Evolutionary conservation across 345 rosid species (phyloP), one percentile per base, ranked within the genome.

Genomic region (sweet orange (Citrus sinensis)): DNA sequence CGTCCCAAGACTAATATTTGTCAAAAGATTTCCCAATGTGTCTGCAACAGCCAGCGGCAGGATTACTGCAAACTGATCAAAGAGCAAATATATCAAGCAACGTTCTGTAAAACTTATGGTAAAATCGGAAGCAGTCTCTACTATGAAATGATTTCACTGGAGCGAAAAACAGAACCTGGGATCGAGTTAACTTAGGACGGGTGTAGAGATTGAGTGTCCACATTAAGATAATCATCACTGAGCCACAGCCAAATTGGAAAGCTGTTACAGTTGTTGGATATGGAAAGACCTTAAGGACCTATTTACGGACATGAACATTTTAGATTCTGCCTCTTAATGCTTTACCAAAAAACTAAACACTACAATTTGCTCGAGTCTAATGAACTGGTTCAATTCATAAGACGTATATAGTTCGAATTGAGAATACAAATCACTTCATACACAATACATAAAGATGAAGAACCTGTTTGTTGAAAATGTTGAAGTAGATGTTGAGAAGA

Each of bases 231-330:
- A 93, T 79, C 76, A 88, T 85, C 67, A 91, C 58, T 32, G 92
- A 84, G 64, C 97, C 99, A 84, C 98, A 92, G 0, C 95, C 97
- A 19, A 86, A 79, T 49, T 93, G 92, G 82, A 91, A 93, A 4
- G 98, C 92, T 30, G 98, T 91, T 2, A 95, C 86, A 16, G 97
- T 93, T 39, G 95, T 90, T 77, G 98, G 98, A 87, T 88, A 95
- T 64, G 98, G 90, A 85, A 74, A 91, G 61, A 84, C 89, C 86
- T 82, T 90, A 59, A 93, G 92, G 32, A 94, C 92, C 98, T 94
- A 65, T 30, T 75, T 32, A 32, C 73, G 67, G n/a, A 37, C n/a
- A 32, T 29, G 4, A 79, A 20, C 46, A 71, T 37, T 11, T 65
- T 46, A 51, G 22, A 49, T 65, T 58, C 59, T 9, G 34, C 40